Evolutionary conservation across 495 filamentous ascomycete species (phyloP).

Genomic region (Daldinia childiae): DNA sequence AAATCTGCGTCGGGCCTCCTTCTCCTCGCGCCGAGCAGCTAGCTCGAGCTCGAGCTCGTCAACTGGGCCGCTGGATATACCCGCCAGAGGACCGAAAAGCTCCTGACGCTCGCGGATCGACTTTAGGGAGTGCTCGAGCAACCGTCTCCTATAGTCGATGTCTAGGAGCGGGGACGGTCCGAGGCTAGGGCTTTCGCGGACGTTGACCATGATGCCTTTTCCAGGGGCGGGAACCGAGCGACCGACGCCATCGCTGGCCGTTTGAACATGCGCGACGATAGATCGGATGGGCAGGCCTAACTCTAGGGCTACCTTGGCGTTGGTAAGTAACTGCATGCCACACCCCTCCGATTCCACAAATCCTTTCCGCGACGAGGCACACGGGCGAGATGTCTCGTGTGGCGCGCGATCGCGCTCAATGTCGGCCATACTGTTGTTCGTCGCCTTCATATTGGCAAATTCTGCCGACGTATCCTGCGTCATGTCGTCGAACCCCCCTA

Average conservation of each 20-base stretch:
- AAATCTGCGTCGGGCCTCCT: slow-evolving; percentile 85
- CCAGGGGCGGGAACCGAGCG: slow-evolving; percentile 97
- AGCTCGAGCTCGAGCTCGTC: slow-evolving; percentile 82
- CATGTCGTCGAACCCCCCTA: slow-evolving; percentile 98
- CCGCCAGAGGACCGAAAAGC: slow-evolving; percentile 80
- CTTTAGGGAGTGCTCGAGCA: slow-evolving; percentile 86
- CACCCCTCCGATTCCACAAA: slow-evolving; percentile 99
- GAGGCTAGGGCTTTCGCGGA: slow-evolving; percentile 83
- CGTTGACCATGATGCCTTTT: slow-evolving; percentile 93
- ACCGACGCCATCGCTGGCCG: slow-evolving; percentile 96
- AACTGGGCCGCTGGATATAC: slow-evolving; percentile 79
- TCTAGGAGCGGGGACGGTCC: slow-evolving; percentile 92
- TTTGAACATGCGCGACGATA: slow-evolving; percentile 90
- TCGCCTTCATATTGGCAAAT: slow-evolving; percentile 99
- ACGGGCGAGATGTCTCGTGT: slow-evolving; percentile 94
- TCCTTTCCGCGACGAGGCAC: slow-evolving; percentile 91
- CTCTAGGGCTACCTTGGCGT: slow-evolving; percentile 88
- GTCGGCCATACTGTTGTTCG: slow-evolving; percentile 93
- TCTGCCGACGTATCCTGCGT: slow-evolving; percentile 98
- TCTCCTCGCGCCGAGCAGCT: slow-evolving; percentile 85
- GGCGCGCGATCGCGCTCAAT: slow-evolving; percentile 93
- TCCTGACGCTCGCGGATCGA: slow-evolving; percentile 95
- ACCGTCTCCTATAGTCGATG: slow-evolving; percentile 91
- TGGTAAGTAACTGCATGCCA: slow-evolving; percentile 98
- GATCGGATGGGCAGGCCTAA: slow-evolving; percentile 98